Evolutionary conservation across 805 yeast genomes (phyloP), one percentile per base, ranked within the genome.

Genomic region (Candida taoyuanica): DNA sequence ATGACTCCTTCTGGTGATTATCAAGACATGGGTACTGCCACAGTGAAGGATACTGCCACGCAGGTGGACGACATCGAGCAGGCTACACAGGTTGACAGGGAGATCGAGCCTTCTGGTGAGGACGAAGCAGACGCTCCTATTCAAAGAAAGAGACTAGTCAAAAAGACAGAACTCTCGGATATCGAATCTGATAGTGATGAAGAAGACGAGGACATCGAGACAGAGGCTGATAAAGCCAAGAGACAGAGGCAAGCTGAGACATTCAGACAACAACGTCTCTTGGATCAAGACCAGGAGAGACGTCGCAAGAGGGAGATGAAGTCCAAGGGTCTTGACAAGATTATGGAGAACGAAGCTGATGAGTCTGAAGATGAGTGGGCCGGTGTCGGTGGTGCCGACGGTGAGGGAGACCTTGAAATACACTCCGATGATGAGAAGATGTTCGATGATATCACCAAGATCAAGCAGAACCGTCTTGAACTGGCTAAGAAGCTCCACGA

Each of bases 281-380:
- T 44, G 31, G 49, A 55, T 33, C 55, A 49, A 25, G 34, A 39
- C 15, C 48, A 50, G 27, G 43, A 49, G 32, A 49, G 40, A 26
- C 50, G 57, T 36, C 60, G 73, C 36, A 71, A 63, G 40, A 50
- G 63, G 44, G 84, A 77, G 44, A 59, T 81, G 66, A 82, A 73
- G 44, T 63, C 71, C 20, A 68, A 63, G 40, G 89, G 89, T 3
- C 48, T 78, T 15, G 69, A 69, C 37, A 67, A 73, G 18, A 71
- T 85, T 37, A 67, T 85, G 56, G 91, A 85, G 51, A 80, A 82
- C 34, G 93, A 85, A 64, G 95, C 95, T 31, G 88, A 76, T 49
- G 95, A 85, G 63, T 83, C 93, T 26, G 94, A 85, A 43, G 95
- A 85, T 66, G 95, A 85, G 64, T 85, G 87, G 85, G 73, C 73